Evolutionary conservation across 768 basidiomycete species (phyloP), one percentile per base, ranked within the genome.

Genomic region (Suillus subaureus): DNA sequence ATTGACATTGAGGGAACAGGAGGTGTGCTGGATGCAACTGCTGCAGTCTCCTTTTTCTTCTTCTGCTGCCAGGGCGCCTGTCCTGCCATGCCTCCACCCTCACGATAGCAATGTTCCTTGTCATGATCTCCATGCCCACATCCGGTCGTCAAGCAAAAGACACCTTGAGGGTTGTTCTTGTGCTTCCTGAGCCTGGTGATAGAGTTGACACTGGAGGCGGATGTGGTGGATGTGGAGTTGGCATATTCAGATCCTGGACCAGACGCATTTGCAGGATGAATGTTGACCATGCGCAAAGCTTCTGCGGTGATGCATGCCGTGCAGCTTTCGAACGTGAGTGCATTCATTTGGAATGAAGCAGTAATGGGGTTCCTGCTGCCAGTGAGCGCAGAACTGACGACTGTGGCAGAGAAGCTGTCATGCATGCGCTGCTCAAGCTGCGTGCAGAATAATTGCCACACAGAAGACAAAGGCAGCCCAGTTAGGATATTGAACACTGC

Each of bases 11-110:
- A 18, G 9, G 55, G 55, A 31, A 11, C 12, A 16, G 55, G 16
- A 37, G 37, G 31, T 31, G 55, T 37, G 45, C 45, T 45, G 1
- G 43, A 7, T 4, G 43, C 43, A 45, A 45, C 43, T 6, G 55
- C 55, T 12, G 12, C 4, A 0, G 55, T 37, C 11, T 31, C 28
- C 35, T 56, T 37, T 9, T 56, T 56, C 55, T 56, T 56, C 35
- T 56, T 56, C 55, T 61, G 37, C 40, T 40, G 31, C 31, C 31
- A 31, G 31, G 31, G 31, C 31, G 31, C 31, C 31, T 31, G 31
- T 35, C 60, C 39, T 26, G 31, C 60, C 60, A 61, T 61, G 7
- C 60, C 60, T 9, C 60, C 60, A 45, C 60, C 60, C 8, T 33
- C 40, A 21, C 13, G 8, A 47, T n/a, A 61, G 16, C 37, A 61